A percentile compares a stretch with the other conserved stretches of the same genome.
phyloP scores from a whole-genome alignment of 495 filamentous ascomycete genomes.

The Talaromyces proteolyticus region DNA sequence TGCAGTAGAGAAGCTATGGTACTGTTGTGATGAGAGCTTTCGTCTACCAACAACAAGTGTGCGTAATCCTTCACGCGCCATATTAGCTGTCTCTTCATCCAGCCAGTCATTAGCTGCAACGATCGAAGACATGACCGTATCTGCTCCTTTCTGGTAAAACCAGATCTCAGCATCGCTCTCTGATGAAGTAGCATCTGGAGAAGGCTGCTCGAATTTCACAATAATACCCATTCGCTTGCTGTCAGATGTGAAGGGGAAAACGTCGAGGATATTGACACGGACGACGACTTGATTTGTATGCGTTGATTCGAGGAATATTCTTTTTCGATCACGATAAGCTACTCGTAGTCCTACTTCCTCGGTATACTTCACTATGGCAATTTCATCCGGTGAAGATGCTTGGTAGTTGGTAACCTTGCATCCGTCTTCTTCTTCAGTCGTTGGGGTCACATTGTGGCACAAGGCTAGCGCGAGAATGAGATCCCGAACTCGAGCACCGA shows the following conservation, averaged over 20 bases:
- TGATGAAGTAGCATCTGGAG: constrained; percentile 21
- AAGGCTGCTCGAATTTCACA: constrained; percentile 65
- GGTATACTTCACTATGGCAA: constrained; percentile 95
- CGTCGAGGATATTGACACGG: constrained; percentile 82
- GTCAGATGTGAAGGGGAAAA: constrained; percentile 97
- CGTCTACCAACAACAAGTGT: constrained; percentile 93
- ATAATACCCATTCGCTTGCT: constrained; percentile 99
- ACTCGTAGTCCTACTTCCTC: constrained; percentile 87
- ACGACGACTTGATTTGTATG: constrained; percentile 72
- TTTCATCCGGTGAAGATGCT: constrained; percentile 95
- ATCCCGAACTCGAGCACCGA: constrained; percentile 86
- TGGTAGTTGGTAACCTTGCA: constrained; percentile 80
- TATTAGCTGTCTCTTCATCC: constrained; percentile 96
- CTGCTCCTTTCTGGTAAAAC: constrained; percentile 98
- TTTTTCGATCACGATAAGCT: constrained; percentile 77
- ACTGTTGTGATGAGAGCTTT: constrained; percentile 66
- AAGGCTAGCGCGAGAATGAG: constrained; percentile 86
- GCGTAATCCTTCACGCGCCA: constrained; percentile 93
- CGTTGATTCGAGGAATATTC: constrained; percentile 74
- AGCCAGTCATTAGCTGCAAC: constrained; percentile 97
- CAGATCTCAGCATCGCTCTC: constrained; percentile 69
- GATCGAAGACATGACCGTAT: constrained; percentile 94
- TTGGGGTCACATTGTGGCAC: constrained; percentile 97
- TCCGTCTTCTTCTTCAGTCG: constrained; percentile 75
- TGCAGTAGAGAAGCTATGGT: constrained; percentile 66